phyloP scores from a whole-genome alignment of 805 yeast genomes.

The Wickerhamiella australiensis region DNA sequence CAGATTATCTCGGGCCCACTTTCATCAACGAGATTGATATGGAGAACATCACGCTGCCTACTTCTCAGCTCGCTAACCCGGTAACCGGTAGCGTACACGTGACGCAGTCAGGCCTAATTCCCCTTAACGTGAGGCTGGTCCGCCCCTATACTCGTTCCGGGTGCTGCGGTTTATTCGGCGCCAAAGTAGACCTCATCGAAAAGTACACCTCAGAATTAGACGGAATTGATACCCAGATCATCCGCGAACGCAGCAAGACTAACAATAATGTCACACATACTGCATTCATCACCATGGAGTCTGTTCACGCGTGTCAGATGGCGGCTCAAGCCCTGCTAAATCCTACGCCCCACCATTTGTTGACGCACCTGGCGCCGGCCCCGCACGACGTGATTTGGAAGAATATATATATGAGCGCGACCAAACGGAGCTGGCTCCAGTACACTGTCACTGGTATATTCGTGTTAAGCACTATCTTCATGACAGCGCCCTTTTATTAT shows the following conservation, averaged over 20 bases:
- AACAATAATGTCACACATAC: conserved; percentile 77
- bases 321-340: conserved; percentile 91
- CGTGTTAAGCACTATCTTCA: conserved; percentile 54
- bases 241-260: conserved; percentile 42
- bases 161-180: conserved; percentile 50
- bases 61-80: background rate
- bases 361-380: conserved; percentile 82
- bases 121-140: conserved; percentile 14
- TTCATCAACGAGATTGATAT: conserved; percentile 17
- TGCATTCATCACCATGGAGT: conserved; percentile 89
- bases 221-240: conserved; percentile 58
- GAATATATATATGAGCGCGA: conserved; percentile 67
- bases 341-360: conserved; percentile 72
- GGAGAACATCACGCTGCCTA: conserved; percentile 10
- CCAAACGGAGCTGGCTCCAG: conserved; percentile 53
- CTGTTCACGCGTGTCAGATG: conserved; percentile 93
- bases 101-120: background rate
- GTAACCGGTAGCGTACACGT: conserved; percentile 5
- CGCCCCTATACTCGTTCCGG: conserved; percentile 59
- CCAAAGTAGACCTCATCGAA: conserved; percentile 68
- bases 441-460: conserved; percentile 55
- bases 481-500: conserved; percentile 74
- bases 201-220: conserved; percentile 57
- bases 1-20: conserved; percentile 44
- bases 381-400: conserved; percentile 94